Evolutionary conservation across 2,329 filamentous ascomycete species (phyloP).

Genomic region (Hymenoscyphus infarciens): DNA sequence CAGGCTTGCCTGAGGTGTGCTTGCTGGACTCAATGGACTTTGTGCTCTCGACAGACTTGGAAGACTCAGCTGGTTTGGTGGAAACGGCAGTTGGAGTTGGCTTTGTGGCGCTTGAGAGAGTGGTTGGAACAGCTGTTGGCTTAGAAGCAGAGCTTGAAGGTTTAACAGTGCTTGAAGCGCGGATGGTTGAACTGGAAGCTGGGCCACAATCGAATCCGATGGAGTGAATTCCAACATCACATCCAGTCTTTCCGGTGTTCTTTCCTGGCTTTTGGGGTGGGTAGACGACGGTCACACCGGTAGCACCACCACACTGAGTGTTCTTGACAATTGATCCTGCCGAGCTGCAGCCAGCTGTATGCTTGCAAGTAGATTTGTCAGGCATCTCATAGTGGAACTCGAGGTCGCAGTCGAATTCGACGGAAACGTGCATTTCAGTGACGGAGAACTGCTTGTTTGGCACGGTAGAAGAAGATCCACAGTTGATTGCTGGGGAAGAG

Average conservation of each 20-base stretch:
- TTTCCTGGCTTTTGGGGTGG: slow-evolving; percentile 47
- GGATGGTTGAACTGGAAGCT: slow-evolving; percentile 25
- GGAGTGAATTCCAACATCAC: slow-evolving; percentile 69
- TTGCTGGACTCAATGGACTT: neutral
- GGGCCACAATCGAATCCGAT: slow-evolving; percentile 70
- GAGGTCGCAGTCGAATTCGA: slow-evolving; percentile 72
- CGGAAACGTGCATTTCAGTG: slow-evolving; percentile 66
- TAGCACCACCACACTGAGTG: slow-evolving; percentile 88
- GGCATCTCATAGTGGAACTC: slow-evolving; percentile 87
- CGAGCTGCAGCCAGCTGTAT: slow-evolving; percentile 64
- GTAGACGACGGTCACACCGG: slow-evolving; percentile 69
- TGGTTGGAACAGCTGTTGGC: slow-evolving; percentile 17
- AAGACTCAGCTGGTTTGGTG: slow-evolving; percentile 16
- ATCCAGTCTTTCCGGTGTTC: slow-evolving; percentile 50
- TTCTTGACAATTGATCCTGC: slow-evolving; percentile 71
- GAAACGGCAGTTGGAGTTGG: slow-evolving; percentile 13
- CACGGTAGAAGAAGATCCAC: slow-evolving; percentile 43
- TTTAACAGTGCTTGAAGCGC: slow-evolving; percentile 15
- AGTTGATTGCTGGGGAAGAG: slow-evolving; percentile 57
- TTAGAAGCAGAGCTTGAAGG: slow-evolving; percentile 21
- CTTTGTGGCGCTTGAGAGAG: slow-evolving; percentile 12
- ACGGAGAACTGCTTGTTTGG: slow-evolving; percentile 62
- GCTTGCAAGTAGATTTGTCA: slow-evolving; percentile 78
- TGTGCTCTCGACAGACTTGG: neutral
- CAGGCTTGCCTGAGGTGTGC: neutral